phyloP scores from a whole-genome alignment of 805 yeast species.

The Candida coleopterorum region DNA sequence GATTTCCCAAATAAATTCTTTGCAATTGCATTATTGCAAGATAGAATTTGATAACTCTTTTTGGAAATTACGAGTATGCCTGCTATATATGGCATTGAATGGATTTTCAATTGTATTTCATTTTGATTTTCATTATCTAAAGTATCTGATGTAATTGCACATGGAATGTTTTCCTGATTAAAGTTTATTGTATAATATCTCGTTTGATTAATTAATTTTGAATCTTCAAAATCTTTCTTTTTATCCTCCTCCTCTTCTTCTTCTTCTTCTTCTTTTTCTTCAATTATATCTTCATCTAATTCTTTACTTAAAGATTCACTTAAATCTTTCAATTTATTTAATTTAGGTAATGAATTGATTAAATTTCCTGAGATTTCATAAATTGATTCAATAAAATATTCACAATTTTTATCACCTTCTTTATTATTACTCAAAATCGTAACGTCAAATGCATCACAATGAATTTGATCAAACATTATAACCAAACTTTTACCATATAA shows the following conservation, averaged over 20 bases:
- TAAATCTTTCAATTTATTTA: conserved; percentile 16
- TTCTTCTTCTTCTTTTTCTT: conserved; percentile 11
- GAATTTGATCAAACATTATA: conserved; percentile 84
- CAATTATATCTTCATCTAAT: conserved; percentile 10
- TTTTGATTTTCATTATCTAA: conserved; percentile 40
- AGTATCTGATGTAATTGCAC: conserved; percentile 66
- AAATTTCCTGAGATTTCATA: conserved; percentile 35
- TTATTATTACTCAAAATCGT: conserved; percentile 29
- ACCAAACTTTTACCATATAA: conserved; percentile 64
- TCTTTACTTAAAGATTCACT: conserved; percentile 25
- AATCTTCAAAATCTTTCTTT: conserved; percentile 21
- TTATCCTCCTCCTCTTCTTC: conserved; percentile 13
- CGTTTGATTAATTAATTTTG: conserved; percentile 42
- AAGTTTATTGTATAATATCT: conserved; percentile 59
- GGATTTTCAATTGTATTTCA: conserved; percentile 58
- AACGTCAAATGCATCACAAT: conserved; percentile 55
- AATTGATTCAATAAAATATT: conserved; percentile 20
- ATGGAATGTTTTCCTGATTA: conserved; percentile 53
- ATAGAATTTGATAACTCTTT: conserved; percentile 46
- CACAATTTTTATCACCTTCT: conserved; percentile 3
- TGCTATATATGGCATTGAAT: conserved; percentile 79
- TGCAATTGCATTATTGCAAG: conserved; percentile 75
- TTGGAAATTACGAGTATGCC: conserved; percentile 74
- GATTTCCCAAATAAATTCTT: conserved; percentile 73
- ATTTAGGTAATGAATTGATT: conserved; percentile 15